A percentile compares a stretch with the other conserved stretches of the same genome.
These are phyloP conservation scores for Plantago ovata DNA, from an alignment of 257 asterid species.

Conservation along the genomic window DNA sequence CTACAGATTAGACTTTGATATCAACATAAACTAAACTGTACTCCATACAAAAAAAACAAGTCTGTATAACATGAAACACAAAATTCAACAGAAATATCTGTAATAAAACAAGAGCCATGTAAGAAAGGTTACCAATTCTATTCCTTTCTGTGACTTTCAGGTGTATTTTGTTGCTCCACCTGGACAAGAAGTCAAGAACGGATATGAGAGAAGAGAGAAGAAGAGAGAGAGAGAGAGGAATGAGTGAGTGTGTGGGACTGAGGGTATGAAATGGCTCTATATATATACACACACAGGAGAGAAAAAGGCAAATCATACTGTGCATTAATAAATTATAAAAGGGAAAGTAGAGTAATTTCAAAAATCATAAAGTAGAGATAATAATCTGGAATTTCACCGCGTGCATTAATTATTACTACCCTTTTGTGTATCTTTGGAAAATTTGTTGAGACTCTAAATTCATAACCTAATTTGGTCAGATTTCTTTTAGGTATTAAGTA, in stretches of 20 bases:
- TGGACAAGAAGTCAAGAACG: conserved; percentile 26
- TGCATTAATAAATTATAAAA: conserved; percentile 29
- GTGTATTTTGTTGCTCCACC: conserved; percentile 1
- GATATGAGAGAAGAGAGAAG: too few species aligned
- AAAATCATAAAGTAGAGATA: too few species aligned
- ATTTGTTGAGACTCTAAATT: too few species aligned
- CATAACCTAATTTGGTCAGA: too few species aligned
- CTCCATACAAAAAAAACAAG: conserved; percentile 16
- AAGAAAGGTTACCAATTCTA: conserved; percentile 23
- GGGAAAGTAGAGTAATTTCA: conserved; percentile 17
- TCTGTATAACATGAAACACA: neutral
- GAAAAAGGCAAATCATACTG: conserved; percentile 20
- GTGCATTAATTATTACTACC: too few species aligned
- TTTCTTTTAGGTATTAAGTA: too few species aligned
- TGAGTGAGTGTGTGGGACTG: conserved; percentile 1
- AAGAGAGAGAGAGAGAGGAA: neutral
- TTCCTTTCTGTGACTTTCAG: conserved; percentile 9
- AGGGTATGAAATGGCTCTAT: too few species aligned
- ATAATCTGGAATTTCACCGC: too few species aligned
- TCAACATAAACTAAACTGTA: conserved; percentile 19
- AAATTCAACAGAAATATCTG: conserved; percentile 10
- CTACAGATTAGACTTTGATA: conserved; percentile 10
- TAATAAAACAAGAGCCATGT: neutral
- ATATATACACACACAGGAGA: neutral
- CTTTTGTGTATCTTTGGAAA: too few species aligned